Evolutionary conservation across 768 basidiomycete genomes (phyloP).

Genomic region (Boletus eberwhitei): DNA sequence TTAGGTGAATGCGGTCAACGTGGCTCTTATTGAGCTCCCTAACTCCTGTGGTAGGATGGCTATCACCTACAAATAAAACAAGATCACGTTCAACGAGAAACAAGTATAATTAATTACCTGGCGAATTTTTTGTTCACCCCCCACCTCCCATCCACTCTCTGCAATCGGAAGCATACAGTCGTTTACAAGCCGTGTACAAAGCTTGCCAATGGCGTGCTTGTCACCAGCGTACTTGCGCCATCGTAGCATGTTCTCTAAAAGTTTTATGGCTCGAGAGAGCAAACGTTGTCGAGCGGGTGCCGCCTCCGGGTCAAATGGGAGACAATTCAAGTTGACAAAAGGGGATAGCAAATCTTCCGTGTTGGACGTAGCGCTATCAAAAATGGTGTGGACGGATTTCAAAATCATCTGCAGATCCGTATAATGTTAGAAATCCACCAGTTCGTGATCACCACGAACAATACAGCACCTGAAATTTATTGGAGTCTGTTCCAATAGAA

Average conservation of each 20-base stretch:
- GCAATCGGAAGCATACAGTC: slow-evolving; percentile 63
- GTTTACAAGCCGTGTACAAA: slow-evolving; percentile 56
- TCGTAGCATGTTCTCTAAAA: slow-evolving; percentile 66
- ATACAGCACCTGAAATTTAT: slow-evolving; percentile 57
- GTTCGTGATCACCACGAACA: neutral
- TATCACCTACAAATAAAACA: slow-evolving; percentile 19
- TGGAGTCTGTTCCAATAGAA: slow-evolving; percentile 59
- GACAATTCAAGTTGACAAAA: slow-evolving; percentile 41
- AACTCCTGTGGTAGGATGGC: slow-evolving; percentile 26
- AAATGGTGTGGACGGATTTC: slow-evolving; percentile 49
- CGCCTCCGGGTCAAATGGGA: slow-evolving; percentile 72
- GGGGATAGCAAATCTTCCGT: slow-evolving; percentile 48
- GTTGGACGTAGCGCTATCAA: slow-evolving; percentile 54
- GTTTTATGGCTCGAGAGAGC: slow-evolving; percentile 62
- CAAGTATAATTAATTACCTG: slow-evolving; percentile 44
- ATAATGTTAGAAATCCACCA: slow-evolving; percentile 9
- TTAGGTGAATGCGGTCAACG: slow-evolving; percentile 10
- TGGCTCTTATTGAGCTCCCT: slow-evolving; percentile 18
- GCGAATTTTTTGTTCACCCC: slow-evolving; percentile 62
- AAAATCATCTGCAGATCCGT: slow-evolving; percentile 46
- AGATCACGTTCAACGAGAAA: slow-evolving; percentile 1
- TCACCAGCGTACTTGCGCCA: slow-evolving; percentile 77
- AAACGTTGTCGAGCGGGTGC: slow-evolving; percentile 70
- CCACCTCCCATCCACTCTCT: slow-evolving; percentile 81
- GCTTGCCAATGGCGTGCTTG: slow-evolving; percentile 49